A percentile compares a stretch with the other conserved stretches of the same genome.
phyloP scores from a whole-genome alignment of 768 basidiomycete genomes.

The Punctularia strigosozonata region DNA sequence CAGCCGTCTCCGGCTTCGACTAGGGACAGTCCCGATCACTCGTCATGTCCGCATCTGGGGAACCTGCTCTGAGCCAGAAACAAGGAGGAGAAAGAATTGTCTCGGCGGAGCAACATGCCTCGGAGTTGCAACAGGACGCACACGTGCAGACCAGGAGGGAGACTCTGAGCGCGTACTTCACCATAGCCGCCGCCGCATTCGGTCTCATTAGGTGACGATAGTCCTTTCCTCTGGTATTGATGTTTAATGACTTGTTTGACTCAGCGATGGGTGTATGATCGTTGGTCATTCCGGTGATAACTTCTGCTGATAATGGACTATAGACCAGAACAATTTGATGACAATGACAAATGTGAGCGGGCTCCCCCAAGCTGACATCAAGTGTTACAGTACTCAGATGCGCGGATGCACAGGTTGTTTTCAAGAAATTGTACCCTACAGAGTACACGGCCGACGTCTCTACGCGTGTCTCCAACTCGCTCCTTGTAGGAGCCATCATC shows the following conservation, averaged over 20 bases:
- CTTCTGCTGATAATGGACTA: conserved; percentile 6
- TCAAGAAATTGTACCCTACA: conserved; percentile 51
- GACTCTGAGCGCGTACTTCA: conserved; percentile 44
- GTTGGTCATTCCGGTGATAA: conserved; percentile 12
- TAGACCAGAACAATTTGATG: conserved; percentile 64
- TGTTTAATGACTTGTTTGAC: too few species aligned
- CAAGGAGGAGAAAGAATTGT: too few species aligned
- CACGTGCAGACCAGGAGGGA: conserved; percentile 32
- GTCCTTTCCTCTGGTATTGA: too few species aligned
- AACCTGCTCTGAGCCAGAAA: too few species aligned
- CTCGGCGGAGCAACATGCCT: conserved; percentile 15
- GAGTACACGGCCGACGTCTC: conserved; percentile 49
- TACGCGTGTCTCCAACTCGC: conserved; percentile 59
- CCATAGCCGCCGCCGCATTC: conserved; percentile 52
- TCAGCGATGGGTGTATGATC: conserved; percentile 46
- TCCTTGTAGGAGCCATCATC: conserved; percentile 39
- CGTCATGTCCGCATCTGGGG: too few species aligned
- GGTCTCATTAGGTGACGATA: too few species aligned
- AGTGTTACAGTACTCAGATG: background rate
- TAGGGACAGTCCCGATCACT: too few species aligned
- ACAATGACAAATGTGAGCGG: conserved; percentile 47
- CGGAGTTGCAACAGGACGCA: conserved; percentile 9
- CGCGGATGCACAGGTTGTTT: conserved; percentile 35
- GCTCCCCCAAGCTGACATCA: background rate
- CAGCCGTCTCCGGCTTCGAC: too few species aligned